Conservation (phyloP, 306 rosid species). For the Senna tora region DNA sequence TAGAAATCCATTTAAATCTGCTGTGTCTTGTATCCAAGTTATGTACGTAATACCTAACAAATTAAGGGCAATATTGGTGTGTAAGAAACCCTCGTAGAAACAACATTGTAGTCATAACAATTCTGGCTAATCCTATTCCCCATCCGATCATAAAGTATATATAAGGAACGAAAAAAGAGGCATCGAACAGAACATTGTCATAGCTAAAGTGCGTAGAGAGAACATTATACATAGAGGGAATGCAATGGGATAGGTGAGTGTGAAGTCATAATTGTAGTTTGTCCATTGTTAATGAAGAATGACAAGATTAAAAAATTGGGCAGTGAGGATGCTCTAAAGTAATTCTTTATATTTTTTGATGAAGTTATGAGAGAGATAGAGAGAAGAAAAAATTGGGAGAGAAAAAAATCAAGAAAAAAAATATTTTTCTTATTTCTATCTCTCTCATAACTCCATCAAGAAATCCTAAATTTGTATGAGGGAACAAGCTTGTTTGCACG, state of each 20-base stretch:
- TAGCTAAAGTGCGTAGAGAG: not conserved
- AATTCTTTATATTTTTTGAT: too few species aligned
- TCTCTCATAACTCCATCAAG: too few species aligned
- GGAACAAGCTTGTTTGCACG: not conserved
- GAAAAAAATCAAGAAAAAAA: too few species aligned
- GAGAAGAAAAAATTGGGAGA: too few species aligned
- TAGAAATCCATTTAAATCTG: not conserved
- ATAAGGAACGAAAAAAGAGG: not conserved
- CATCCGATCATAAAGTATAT: not conserved
- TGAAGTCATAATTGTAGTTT: not conserved
- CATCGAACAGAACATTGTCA: not conserved
- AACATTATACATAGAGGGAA: too few species aligned
- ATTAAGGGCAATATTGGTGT: not conserved
- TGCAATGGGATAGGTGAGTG: too few species aligned
- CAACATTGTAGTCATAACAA: not conserved
- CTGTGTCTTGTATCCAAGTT: not conserved
- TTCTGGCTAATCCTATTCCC: not conserved
- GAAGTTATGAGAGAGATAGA: too few species aligned
- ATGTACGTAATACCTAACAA: too few species aligned
- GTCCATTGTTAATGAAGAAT: not conserved
- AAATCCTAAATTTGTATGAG: too few species aligned
- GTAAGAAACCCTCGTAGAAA: not conserved
- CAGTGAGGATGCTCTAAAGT: too few species aligned
- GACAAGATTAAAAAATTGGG: not conserved
- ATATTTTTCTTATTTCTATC: too few species aligned